A percentile compares a stretch with the other conserved stretches of the same genome.
These are phyloP conservation scores for Helianthus tuberosus DNA, from an alignment of 129 eudicot genomes.

Conservation along the genomic window DNA sequence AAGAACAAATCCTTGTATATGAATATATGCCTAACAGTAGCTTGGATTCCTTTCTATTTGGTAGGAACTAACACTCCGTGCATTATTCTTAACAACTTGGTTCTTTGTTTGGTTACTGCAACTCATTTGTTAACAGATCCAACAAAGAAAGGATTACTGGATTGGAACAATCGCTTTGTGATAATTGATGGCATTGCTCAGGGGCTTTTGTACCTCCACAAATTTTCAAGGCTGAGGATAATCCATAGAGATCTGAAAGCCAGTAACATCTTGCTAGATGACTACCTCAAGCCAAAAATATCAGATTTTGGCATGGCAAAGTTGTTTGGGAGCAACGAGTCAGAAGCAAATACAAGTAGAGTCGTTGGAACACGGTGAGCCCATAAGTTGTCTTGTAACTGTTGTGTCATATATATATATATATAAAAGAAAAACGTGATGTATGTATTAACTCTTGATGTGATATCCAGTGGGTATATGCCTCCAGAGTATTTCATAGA, in stretches of 20 bases:
- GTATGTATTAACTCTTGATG: conserved; percentile 1
- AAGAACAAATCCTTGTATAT: conserved; percentile 31
- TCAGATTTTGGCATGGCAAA: conserved; percentile 39
- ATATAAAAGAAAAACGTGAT: too few species aligned
- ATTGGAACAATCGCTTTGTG: conserved; percentile 34
- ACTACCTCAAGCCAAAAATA: conserved; percentile 34
- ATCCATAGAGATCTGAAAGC: conserved; percentile 43
- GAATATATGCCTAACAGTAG: conserved; percentile 38
- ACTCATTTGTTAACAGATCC: conserved; percentile 20
- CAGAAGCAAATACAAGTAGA: conserved; percentile 35
- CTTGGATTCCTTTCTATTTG: conserved; percentile 35
- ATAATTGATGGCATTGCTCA: conserved; percentile 40
- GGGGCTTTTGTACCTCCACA: conserved; percentile 41
- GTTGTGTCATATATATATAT: background rate
- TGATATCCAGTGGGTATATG: conserved; percentile 32
- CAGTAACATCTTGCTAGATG: conserved; percentile 40
- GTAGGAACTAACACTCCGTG: conserved; percentile 1
- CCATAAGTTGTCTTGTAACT: background rate
- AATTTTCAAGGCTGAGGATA: conserved; percentile 33
- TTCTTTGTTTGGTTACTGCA: background rate
- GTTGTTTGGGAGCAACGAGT: conserved; percentile 27
- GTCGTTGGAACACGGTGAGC: conserved; percentile 39
- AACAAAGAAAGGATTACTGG: conserved; percentile 18
- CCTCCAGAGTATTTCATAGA: conserved; percentile 38
- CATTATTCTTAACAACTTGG: background rate